These are phyloP conservation scores for Phytophthora capsici DNA, from an alignment of 352 stramenopile genomes.

Conservation along the genomic window DNA sequence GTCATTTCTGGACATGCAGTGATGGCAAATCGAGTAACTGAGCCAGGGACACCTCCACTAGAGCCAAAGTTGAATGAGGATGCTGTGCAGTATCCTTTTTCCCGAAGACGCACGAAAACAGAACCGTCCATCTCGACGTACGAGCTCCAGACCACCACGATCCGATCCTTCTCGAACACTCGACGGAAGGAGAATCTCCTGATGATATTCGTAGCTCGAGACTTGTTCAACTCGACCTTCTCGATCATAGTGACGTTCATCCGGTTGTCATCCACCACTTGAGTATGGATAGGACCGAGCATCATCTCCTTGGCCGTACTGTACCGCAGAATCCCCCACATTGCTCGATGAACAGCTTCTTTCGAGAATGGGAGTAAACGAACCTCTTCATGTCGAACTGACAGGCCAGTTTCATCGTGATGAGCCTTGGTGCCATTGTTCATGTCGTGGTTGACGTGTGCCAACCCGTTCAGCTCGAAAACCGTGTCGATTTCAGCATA, in stretches of 20 bases:
- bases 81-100: constrained; percentile 38
- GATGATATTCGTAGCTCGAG: constrained; percentile 26
- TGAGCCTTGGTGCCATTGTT: constrained; percentile 30
- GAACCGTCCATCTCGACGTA: constrained; percentile 44
- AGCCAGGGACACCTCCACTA: constrained; percentile 16
- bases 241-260: constrained; percentile 46
- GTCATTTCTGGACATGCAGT: constrained; percentile 37
- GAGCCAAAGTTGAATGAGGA: constrained; percentile 15
- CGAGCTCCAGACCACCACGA: constrained; percentile 36
- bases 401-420: constrained; percentile 24
- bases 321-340: constrained; percentile 37
- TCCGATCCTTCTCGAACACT: constrained; percentile 29
- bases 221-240: constrained; percentile 26
- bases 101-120: constrained; percentile 44
- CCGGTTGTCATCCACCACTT: constrained; percentile 34
- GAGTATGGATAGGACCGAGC: constrained; percentile 25
- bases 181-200: constrained; percentile 33
- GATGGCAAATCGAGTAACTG: constrained; percentile 24
- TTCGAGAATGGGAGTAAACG: constrained; percentile 40
- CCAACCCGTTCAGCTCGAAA: constrained; percentile 25
- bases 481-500: constrained; percentile 31
- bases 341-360: constrained; percentile 31
- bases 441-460: constrained; percentile 30
- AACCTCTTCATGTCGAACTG: constrained; percentile 30
- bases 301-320: constrained; percentile 37